phyloP scores from a whole-genome alignment of 495 filamentous ascomycete species.

The Xylaria scruposa region DNA sequence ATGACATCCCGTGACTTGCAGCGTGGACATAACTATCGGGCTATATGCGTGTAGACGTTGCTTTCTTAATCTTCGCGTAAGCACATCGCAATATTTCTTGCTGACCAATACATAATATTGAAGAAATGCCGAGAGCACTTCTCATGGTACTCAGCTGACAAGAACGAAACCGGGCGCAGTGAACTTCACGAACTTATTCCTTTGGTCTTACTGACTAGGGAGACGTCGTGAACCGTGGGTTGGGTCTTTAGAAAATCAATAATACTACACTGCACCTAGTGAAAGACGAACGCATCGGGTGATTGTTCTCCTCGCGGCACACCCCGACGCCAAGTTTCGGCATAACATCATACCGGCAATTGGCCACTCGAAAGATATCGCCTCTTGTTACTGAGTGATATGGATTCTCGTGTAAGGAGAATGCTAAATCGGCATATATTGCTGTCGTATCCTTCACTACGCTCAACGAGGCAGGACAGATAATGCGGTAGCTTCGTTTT shows the following conservation, averaged over 20 bases:
- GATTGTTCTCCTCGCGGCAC: not conserved
- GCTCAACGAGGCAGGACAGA: slow-evolving; percentile 8
- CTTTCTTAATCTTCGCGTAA: slow-evolving; percentile 16
- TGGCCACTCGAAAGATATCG: not conserved
- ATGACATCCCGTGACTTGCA: slow-evolving; percentile 1
- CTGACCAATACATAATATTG: not conserved
- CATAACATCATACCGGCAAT: not conserved
- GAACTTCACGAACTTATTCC: not conserved
- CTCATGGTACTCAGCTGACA: not conserved
- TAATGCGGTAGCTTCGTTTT: slow-evolving; percentile 1
- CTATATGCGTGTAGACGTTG: not conserved
- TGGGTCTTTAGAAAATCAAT: not conserved
- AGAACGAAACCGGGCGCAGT: not conserved
- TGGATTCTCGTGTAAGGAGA: not conserved
- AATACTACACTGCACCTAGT: not conserved
- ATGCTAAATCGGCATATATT: not conserved
- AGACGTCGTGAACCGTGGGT: not conserved
- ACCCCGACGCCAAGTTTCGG: not conserved
- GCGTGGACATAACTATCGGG: not conserved
- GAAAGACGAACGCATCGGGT: not conserved
- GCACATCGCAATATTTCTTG: not conserved
- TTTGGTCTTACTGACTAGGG: not conserved
- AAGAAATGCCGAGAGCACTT: not conserved
- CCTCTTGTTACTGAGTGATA: not conserved
- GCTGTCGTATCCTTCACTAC: not conserved